A percentile compares a stretch with the other conserved stretches of the same genome.
Evolutionary conservation across 164 flowering plant genomes (phyloP).

Genomic region (Liquidambar formosana): DNA sequence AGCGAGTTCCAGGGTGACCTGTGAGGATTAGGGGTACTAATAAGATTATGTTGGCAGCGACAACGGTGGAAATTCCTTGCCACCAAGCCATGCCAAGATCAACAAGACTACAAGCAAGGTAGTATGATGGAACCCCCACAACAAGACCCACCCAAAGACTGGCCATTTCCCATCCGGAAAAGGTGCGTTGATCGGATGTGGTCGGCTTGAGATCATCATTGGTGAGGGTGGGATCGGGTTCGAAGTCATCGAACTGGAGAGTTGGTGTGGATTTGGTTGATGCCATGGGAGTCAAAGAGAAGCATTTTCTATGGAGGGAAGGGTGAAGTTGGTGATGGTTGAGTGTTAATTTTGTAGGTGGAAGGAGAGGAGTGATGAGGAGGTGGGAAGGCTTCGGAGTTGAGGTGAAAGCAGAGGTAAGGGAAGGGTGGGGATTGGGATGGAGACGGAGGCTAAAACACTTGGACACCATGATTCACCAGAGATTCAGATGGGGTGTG

Average conservation of each 20-base stretch:
- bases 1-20: constrained; percentile 78
- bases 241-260: constrained; percentile 22
- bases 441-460: constrained; percentile 39
- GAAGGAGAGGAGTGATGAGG: neutral
- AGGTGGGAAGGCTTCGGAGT: neutral
- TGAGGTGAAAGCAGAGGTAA: constrained; percentile 13
- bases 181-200: constrained; percentile 38
- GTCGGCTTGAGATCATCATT: constrained; percentile 81
- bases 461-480: constrained; percentile 43
- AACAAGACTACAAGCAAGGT: constrained; percentile 91
- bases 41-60: constrained; percentile 69
- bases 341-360: neutral
- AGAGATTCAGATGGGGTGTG: constrained; percentile 20
- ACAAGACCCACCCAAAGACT: constrained; percentile 89
- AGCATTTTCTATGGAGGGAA: constrained; percentile 16
- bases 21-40: constrained; percentile 66
- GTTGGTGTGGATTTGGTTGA: constrained; percentile 11
- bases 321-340: neutral
- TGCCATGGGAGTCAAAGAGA: constrained; percentile 34
- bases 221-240: constrained; percentile 51
- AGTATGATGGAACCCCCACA: constrained; percentile 82
- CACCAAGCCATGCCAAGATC: constrained; percentile 98
- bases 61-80: constrained; percentile 87
- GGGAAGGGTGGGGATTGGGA: constrained; percentile 29
- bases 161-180: constrained; percentile 73